Conservation (phyloP, 768 basidiomycete genomes). For the Panaeolus papilionaceus region DNA sequence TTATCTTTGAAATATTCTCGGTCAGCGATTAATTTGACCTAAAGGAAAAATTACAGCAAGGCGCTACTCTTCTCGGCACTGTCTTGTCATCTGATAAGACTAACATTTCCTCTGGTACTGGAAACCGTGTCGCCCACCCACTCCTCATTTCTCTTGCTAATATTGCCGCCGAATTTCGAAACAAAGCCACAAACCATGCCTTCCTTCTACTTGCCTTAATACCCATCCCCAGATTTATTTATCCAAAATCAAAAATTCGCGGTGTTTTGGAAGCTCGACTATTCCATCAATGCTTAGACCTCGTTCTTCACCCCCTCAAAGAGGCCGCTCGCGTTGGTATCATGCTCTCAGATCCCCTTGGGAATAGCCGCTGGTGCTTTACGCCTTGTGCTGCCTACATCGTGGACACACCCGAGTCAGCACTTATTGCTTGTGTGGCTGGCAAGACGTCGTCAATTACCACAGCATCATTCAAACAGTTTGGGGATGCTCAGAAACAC, state of each 20-base stretch:
- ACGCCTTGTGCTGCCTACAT: constrained; percentile 35
- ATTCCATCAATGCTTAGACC: constrained; percentile 32
- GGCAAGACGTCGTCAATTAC: constrained; percentile 34
- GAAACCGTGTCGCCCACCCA: constrained; percentile 34
- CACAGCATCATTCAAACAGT: constrained; percentile 30
- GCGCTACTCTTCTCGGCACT: constrained; percentile 18
- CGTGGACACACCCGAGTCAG: constrained; percentile 34
- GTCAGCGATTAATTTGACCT: neutral
- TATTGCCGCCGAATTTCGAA: constrained; percentile 28
- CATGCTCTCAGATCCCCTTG: constrained; percentile 33
- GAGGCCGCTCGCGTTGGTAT: constrained; percentile 28
- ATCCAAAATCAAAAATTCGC: constrained; percentile 25
- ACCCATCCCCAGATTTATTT: constrained; percentile 34
- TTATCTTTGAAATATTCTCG: neutral
- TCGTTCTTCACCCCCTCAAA: constrained; percentile 33
- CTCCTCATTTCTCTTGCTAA: constrained; percentile 35
- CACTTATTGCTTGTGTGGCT: constrained; percentile 26
- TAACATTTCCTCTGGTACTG: constrained; percentile 26
- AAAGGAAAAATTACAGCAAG: constrained; percentile 26
- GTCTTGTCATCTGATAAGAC: constrained; percentile 6
- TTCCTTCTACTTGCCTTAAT: constrained; percentile 26
- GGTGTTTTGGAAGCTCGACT: constrained; percentile 30
- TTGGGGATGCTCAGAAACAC: constrained; percentile 33
- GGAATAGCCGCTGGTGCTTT: constrained; percentile 27
- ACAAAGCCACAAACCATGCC: no score